These are phyloP conservation scores for Setaria italica DNA, from an alignment of 202 grass and related monocot genomes.

Conservation along the genomic window DNA sequence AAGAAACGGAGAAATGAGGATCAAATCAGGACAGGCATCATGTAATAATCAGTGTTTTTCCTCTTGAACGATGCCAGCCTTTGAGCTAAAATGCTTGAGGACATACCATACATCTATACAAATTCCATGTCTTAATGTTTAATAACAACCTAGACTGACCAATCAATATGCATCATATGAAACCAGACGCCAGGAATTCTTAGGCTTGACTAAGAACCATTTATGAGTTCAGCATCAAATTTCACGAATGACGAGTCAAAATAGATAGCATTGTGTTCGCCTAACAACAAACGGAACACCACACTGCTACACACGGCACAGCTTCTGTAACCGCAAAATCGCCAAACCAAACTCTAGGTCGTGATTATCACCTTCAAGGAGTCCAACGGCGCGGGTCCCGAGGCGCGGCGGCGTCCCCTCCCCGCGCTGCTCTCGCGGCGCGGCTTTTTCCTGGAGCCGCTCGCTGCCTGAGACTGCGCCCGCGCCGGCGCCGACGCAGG, in stretches of 20 bases:
- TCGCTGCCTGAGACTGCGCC: neutral
- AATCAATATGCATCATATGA: neutral
- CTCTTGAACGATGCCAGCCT: neutral
- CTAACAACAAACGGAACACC: neutral
- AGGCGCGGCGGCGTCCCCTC: constrained; percentile 47
- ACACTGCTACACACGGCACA: neutral
- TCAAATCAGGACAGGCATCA: neutral
- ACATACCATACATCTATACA: neutral
- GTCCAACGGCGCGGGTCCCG: neutral
- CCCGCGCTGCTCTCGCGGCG: constrained; percentile 45
- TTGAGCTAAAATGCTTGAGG: constrained; percentile 1
- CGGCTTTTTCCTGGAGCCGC: constrained; percentile 49
- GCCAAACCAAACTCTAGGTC: neutral
- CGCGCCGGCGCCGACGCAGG: constrained; percentile 25
- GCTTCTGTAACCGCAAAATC: neutral
- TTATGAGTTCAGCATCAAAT: neutral
- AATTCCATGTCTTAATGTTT: neutral
- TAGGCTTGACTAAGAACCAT: constrained; percentile 2
- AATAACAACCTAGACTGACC: neutral
- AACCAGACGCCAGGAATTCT: neutral
- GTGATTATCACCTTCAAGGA: constrained; percentile 50
- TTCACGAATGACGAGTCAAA: neutral
- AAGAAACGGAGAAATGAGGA: neutral
- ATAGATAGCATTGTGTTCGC: neutral
- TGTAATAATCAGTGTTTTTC: constrained; percentile 2